Evolutionary conservation across 441 rosid species (phyloP).

Genomic region (Populus trichocarpa): DNA sequence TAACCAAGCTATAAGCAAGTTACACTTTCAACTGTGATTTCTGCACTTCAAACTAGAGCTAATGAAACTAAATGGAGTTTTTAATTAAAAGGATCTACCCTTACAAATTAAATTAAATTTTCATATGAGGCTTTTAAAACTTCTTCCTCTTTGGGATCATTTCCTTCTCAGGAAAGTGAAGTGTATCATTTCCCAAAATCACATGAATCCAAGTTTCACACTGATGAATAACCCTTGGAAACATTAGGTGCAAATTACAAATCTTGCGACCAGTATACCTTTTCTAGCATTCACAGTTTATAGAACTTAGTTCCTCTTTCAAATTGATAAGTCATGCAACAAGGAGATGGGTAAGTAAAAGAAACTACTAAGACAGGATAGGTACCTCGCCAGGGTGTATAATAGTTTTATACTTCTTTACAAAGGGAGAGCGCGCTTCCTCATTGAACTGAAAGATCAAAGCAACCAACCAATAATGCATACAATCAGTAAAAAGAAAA

Average conservation of each 20-base stretch:
- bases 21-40: background rate
- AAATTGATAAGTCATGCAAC: background rate
- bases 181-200: background rate
- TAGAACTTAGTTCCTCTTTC: background rate
- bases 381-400: conserved; percentile 95
- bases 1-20: background rate
- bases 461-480: background rate
- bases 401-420: conserved; percentile 84
- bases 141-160: background rate
- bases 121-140: background rate
- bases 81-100: background rate
- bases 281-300: background rate
- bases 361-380: background rate
- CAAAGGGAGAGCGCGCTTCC: conserved; percentile 92
- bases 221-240: background rate
- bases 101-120: no score
- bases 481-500: background rate
- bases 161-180: background rate
- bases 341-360: background rate
- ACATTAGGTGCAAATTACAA: background rate
- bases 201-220: background rate
- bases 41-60: background rate
- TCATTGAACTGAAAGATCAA: conserved; percentile 72
- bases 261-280: background rate
- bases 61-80: background rate